phyloP scores from a whole-genome alignment of 2,329 filamentous ascomycete species.

The Geosmithia morbida region DNA sequence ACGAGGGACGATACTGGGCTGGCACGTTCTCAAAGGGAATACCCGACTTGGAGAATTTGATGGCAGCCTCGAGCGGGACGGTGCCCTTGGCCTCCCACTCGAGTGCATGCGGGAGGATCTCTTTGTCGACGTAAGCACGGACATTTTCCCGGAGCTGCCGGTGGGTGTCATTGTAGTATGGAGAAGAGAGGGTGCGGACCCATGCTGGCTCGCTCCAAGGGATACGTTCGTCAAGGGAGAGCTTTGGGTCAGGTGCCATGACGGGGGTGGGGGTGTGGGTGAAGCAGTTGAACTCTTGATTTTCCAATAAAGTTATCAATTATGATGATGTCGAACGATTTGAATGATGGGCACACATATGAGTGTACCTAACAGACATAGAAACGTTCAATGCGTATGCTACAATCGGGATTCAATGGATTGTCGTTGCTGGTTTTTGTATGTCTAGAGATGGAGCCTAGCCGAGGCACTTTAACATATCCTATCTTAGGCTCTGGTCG shows the following conservation, averaged over 20 bases:
- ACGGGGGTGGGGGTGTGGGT: too few species aligned
- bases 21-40: slow-evolving; percentile 20
- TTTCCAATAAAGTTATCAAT: background rate
- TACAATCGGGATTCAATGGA: too few species aligned
- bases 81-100: slow-evolving; percentile 48
- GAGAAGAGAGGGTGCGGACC: slow-evolving; percentile 15
- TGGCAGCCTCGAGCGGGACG: slow-evolving; percentile 27
- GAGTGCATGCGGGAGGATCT: slow-evolving; percentile 41
- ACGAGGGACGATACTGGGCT: slow-evolving; percentile 20
- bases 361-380: too few species aligned
- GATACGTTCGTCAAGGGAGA: background rate
- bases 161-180: slow-evolving; percentile 51
- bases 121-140: slow-evolving; percentile 42
- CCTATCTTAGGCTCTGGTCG: too few species aligned
- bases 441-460: too few species aligned
- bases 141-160: slow-evolving; percentile 39
- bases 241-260: background rate
- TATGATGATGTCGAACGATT: too few species aligned
- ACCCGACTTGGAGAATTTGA: slow-evolving; percentile 21
- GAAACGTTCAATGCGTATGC: too few species aligned
- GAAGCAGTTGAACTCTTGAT: background rate
- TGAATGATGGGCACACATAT: too few species aligned
- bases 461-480: too few species aligned
- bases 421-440: too few species aligned
- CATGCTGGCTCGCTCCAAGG: slow-evolving; percentile 11